Conservation (phyloP, 169 alveolate genomes). For the Amoebophrya sp. region DNA sequence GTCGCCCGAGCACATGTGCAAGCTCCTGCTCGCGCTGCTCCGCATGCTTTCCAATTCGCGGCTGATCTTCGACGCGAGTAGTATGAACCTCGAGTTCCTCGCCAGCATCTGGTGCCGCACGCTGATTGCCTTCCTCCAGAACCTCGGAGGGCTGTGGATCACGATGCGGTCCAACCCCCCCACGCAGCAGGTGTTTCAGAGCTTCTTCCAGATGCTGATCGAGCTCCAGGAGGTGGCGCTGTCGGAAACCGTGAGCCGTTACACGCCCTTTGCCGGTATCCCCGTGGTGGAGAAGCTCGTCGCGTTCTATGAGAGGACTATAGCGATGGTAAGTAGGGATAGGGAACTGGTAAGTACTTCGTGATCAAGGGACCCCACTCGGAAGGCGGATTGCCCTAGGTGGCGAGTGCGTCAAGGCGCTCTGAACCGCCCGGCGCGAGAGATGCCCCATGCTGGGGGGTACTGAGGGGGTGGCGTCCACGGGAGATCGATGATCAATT, state of each 20-base stretch:
- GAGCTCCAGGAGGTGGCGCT: background rate
- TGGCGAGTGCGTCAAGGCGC: too few species aligned
- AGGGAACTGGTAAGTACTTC: too few species aligned
- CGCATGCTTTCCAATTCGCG: slow-evolving; percentile 3
- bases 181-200: background rate
- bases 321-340: too few species aligned
- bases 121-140: background rate
- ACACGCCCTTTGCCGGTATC: background rate
- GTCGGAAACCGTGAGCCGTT: background rate
- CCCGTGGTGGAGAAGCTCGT: background rate
- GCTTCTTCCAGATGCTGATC: background rate
- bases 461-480: too few species aligned
- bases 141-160: background rate
- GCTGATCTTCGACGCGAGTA: too few species aligned
- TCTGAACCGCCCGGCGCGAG: too few species aligned
- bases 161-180: background rate
- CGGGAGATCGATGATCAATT: too few species aligned
- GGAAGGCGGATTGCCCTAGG: too few species aligned
- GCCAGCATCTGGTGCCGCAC: background rate
- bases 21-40: background rate
- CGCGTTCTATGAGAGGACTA: too few species aligned
- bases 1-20: background rate
- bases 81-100: too few species aligned
- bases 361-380: too few species aligned
- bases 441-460: too few species aligned